Percentiles rank a stretch among this genome's conserved stretches.
Conservation (phyloP, 805 yeast genomes). For the Candida cerambycidarum region DNA sequence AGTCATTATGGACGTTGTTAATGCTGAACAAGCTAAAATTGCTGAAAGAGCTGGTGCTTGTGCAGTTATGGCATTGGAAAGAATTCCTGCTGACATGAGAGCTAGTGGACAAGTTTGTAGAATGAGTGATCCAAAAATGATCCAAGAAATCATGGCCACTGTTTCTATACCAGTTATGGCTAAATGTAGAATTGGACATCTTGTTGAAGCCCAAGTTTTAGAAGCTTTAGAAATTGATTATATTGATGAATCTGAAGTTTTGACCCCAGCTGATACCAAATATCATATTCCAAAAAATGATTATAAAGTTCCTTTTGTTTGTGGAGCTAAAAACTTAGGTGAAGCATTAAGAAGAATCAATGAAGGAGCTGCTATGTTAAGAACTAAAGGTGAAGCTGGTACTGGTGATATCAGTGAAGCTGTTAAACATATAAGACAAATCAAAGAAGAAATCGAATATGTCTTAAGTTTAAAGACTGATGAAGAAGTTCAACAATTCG, state of each 20-base stretch:
- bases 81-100: slow-evolving; percentile 84
- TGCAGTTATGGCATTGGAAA: slow-evolving; percentile 86
- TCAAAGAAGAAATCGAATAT: slow-evolving; percentile 54
- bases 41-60: slow-evolving; percentile 87
- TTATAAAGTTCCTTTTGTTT: slow-evolving; percentile 75
- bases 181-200: slow-evolving; percentile 79
- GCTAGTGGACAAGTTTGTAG: slow-evolving; percentile 79
- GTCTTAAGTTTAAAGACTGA: slow-evolving; percentile 41
- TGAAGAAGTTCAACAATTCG: slow-evolving; percentile 49
- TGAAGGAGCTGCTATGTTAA: slow-evolving; percentile 86
- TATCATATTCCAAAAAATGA: slow-evolving; percentile 60
- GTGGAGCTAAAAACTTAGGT: slow-evolving; percentile 80
- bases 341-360: slow-evolving; percentile 76
- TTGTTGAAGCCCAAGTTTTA: slow-evolving; percentile 77
- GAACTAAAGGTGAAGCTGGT: slow-evolving; percentile 89
- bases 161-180: slow-evolving; percentile 83
- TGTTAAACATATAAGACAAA: slow-evolving; percentile 66
- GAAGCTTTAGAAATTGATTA: slow-evolving; percentile 73
- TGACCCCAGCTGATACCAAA: slow-evolving; percentile 75
- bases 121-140: slow-evolving; percentile 84
- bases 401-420: slow-evolving; percentile 87
- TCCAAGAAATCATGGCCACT: slow-evolving; percentile 67
- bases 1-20: slow-evolving; percentile 74
- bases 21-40: slow-evolving; percentile 73
- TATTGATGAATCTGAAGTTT: slow-evolving; percentile 82